Evolutionary conservation across 352 stramenopile species (phyloP).

Genomic region (Peronosclerospora sorghi): DNA sequence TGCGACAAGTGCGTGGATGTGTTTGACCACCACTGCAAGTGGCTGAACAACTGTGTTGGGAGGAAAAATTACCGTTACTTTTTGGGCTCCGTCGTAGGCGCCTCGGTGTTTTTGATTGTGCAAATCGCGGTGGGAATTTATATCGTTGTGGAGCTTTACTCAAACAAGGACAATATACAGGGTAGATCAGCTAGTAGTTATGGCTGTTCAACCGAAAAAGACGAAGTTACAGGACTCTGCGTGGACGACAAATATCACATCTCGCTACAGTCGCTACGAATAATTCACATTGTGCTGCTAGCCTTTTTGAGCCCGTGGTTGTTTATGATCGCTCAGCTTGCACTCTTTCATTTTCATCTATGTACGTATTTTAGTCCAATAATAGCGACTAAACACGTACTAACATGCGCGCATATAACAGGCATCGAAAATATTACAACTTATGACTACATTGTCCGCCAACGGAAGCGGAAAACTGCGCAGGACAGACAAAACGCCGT

Average conservation of each 20-base stretch:
- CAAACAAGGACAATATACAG: constrained; percentile 29
- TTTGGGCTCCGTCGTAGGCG: constrained; percentile 52
- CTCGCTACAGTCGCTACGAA: constrained; percentile 41
- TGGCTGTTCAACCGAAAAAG: constrained; percentile 39
- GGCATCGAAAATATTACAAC: constrained; percentile 75
- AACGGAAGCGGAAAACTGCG: constrained; percentile 64
- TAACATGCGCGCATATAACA: constrained; percentile 7
- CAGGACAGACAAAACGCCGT: constrained; percentile 48
- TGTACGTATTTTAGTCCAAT: constrained; percentile 30
- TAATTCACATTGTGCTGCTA: constrained; percentile 56
- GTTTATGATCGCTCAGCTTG: constrained; percentile 69
- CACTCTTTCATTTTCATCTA: constrained; percentile 75
- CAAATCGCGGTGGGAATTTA: constrained; percentile 61
- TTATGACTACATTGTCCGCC: constrained; percentile 82
- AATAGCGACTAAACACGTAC: not conserved
- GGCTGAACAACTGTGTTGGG: constrained; percentile 94
- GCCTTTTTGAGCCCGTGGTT: constrained; percentile 60
- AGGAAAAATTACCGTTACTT: constrained; percentile 82
- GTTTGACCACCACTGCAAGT: constrained; percentile 97
- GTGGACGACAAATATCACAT: constrained; percentile 39
- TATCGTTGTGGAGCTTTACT: constrained; percentile 45
- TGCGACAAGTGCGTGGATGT: constrained; percentile 94
- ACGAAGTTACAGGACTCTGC: constrained; percentile 36
- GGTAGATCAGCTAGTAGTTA: constrained; percentile 47
- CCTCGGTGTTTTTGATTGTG: constrained; percentile 49